Conservation (phyloP, 768 basidiomycete species). For the Boletales sp. region DNA sequence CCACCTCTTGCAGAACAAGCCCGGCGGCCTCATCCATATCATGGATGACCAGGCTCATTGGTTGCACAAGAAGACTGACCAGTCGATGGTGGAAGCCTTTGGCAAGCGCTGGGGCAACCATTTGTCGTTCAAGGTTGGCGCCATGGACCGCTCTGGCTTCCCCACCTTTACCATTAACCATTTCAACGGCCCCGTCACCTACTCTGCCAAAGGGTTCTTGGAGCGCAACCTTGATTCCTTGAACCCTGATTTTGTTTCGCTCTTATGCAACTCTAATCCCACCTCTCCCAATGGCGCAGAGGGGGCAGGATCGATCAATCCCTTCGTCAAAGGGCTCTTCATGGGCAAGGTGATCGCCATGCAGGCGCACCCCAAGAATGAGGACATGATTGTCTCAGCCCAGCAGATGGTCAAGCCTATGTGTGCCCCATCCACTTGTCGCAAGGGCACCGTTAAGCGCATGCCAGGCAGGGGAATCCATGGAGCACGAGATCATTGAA, state of each 20-base stretch:
- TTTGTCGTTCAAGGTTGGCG: slow-evolving; percentile 81
- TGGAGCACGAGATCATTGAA: too few species aligned
- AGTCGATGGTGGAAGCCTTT: slow-evolving; percentile 93
- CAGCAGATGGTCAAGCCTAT: slow-evolving; percentile 94
- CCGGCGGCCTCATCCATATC: slow-evolving; percentile 92
- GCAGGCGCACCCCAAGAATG: too few species aligned
- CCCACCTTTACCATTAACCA: slow-evolving; percentile 91
- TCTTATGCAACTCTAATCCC: slow-evolving; percentile 62
- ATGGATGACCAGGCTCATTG: slow-evolving; percentile 95
- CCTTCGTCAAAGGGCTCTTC: too few species aligned
- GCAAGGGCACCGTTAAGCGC: slow-evolving; percentile 71
- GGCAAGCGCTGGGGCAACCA: slow-evolving; percentile 94
- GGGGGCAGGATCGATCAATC: slow-evolving; percentile 77
- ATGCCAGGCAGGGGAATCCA: too few species aligned
- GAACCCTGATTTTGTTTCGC: slow-evolving; percentile 88
- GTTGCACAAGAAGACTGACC: slow-evolving; percentile 85
- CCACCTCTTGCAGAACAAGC: slow-evolving; percentile 77
- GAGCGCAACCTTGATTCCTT: slow-evolving; percentile 85
- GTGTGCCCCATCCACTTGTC: slow-evolving; percentile 84
- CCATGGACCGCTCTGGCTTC: slow-evolving; percentile 70
- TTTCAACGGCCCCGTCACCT: slow-evolving; percentile 87
- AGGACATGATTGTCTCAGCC: slow-evolving; percentile 90
- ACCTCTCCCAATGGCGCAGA: slow-evolving; percentile 47
- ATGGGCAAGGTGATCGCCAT: too few species aligned
- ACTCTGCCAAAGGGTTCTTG: slow-evolving; percentile 87